Evolutionary conservation across 1,139 yeast genomes (phyloP).

Genomic region (Diutina neorugosa): DNA sequence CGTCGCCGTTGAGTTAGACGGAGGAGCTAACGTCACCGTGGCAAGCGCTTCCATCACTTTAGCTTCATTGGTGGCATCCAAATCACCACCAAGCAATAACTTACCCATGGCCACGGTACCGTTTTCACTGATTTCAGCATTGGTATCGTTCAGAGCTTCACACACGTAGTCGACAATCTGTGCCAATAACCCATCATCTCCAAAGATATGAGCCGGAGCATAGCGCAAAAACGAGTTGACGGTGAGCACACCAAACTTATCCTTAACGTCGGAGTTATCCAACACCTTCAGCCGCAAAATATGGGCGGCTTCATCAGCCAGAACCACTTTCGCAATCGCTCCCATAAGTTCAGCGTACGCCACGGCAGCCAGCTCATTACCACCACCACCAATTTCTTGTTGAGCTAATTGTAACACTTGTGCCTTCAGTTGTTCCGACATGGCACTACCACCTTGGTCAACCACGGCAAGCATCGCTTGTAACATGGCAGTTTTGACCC

Average conservation of each 20-base stretch:
- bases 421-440: conserved; percentile 63
- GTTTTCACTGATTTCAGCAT: conserved; percentile 59
- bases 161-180: conserved; percentile 38
- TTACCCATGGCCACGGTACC: conserved; percentile 81
- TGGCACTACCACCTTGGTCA: conserved; percentile 61
- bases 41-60: conserved; percentile 39
- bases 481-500: conserved; percentile 76
- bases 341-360: conserved; percentile 75
- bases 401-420: conserved; percentile 67
- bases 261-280: conserved; percentile 19
- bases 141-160: conserved; percentile 30
- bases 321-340: conserved; percentile 48
- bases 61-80: conserved; percentile 5
- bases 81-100: conserved; percentile 30
- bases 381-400: conserved; percentile 41
- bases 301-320: conserved; percentile 49
- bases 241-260: conserved; percentile 55
- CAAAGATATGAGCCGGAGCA: conserved; percentile 51
- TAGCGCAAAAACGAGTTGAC: conserved; percentile 73
- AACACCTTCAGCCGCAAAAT: conserved; percentile 55
- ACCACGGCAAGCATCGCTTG: conserved; percentile 81
- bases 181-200: conserved; percentile 30
- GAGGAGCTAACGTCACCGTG: conserved; percentile 36
- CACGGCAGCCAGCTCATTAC: conserved; percentile 44
- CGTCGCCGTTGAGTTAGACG: conserved; percentile 59